These are phyloP conservation scores for Phaffia tasmanica DNA, from an alignment of 768 basidiomycete species.

Conservation along the genomic window DNA sequence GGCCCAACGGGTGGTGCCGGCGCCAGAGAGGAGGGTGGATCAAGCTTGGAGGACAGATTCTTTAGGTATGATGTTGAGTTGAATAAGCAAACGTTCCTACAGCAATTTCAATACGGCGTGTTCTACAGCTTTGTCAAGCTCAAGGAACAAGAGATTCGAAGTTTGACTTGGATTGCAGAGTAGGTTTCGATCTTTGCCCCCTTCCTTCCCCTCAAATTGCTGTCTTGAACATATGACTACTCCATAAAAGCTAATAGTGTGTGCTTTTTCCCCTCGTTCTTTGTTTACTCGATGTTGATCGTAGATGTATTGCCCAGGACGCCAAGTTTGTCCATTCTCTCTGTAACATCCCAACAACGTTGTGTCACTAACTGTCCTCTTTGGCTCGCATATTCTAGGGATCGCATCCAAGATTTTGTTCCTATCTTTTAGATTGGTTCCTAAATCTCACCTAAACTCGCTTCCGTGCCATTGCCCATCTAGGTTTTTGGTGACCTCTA, in stretches of 20 bases:
- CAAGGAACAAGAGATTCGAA: conserved; percentile 45
- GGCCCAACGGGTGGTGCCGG: conserved; percentile 35
- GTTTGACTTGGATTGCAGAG: conserved; percentile 85
- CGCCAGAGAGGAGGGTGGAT: conserved; percentile 42
- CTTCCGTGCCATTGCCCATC: too few species aligned
- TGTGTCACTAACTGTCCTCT: neutral
- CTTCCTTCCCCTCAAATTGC: neutral
- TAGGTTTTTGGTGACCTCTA: too few species aligned
- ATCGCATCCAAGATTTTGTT: conserved; percentile 91
- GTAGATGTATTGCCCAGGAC: conserved; percentile 79
- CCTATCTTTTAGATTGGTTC: conserved; percentile 55
- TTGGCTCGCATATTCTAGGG: conserved; percentile 32
- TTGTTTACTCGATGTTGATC: neutral
- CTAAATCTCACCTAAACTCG: too few species aligned
- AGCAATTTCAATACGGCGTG: conserved; percentile 90
- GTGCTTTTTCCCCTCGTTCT: neutral
- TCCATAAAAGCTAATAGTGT: neutral
- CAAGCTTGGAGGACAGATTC: conserved; percentile 74
- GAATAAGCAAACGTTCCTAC: conserved; percentile 89
- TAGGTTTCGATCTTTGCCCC: conserved; percentile 3
- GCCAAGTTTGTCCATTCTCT: conserved; percentile 44
- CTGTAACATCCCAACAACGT: neutral
- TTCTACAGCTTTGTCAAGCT: conserved; percentile 62
- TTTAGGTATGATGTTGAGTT: conserved; percentile 78
- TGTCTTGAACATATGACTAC: neutral